Base-by-base conservation (phyloP, 148 eudicot genomes). In the Diospyros lotus region DNA sequence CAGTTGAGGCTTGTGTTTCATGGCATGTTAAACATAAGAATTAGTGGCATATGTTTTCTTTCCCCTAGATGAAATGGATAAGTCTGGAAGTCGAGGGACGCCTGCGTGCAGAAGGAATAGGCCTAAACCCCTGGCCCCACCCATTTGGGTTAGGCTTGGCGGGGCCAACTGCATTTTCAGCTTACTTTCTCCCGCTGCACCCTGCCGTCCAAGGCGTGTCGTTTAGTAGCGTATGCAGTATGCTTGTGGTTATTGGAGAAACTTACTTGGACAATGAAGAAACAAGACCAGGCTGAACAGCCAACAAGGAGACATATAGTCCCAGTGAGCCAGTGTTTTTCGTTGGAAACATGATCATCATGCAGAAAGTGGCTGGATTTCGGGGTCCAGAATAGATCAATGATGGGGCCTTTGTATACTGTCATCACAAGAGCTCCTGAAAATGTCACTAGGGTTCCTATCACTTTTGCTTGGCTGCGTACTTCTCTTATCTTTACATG, bases 251-350 rank as follows among this genome's bases (percentile, higher is more conserved):
- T 55, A 50, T 3, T 9, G 2, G 51, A 12, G 4, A 11, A 59
- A 76, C 79, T 79, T 69, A 88, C 92, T 78, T 88, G 92, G 78
- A 88, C 81, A 43, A 88, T 83, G 84, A 86, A 86, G 84, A 88
- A 88, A 54, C 72, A 84, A 39, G 92, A 75, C 92, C 92, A 88
- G 1, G 85, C 89, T 40, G 77, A 28, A 77, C 88, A 84, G 71
- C 88, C 86, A 55, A 86, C 75, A 45, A 88, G 85, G 45, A 88
- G 81, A 53, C 79, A 83, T 14, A 88, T 75, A 4, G 89, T 86
- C 18, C 92, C 92, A 60, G 74, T 52, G 64, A 86, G 75, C 92
- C 92, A 88, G 60, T 88, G 85, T 6, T 79, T 86, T 28, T 80
- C 80, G 4, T 82, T 64, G 3, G 71, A 53, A 13, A 74, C 66